Percentiles rank a stretch among this genome's conserved stretches.
phyloP scores from a whole-genome alignment of 768 basidiomycete genomes.

The Gloeopeniophorella convolvens region DNA sequence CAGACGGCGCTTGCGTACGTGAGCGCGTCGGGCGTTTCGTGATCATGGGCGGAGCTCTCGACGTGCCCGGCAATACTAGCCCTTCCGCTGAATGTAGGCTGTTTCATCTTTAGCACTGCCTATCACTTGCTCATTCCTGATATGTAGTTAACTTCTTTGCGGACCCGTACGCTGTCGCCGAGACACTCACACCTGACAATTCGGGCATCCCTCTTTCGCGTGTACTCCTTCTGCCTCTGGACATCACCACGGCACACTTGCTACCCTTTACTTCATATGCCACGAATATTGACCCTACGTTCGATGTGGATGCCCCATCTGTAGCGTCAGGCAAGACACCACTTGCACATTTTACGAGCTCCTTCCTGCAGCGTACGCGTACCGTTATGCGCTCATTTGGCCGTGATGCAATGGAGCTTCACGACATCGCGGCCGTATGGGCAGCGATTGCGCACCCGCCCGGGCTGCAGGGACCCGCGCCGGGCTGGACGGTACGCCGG shows the following conservation, averaged over 20 bases:
- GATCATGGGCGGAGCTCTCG: constrained; percentile 91
- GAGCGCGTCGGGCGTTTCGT: constrained; percentile 66
- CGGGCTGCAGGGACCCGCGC: constrained; percentile 24
- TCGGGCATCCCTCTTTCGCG: constrained; percentile 55
- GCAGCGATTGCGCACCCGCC: constrained; percentile 72
- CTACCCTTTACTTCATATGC: constrained; percentile 65
- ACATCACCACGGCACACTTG: constrained; percentile 76
- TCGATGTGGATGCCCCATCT: constrained; percentile 50
- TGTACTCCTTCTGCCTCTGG: constrained; percentile 67
- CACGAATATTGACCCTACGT: constrained; percentile 51
- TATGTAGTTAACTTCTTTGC: constrained; percentile 75
- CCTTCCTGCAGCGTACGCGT: constrained; percentile 68
- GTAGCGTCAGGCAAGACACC: constrained; percentile 43
- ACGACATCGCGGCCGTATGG: constrained; percentile 88
- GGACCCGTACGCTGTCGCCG: constrained; percentile 77
- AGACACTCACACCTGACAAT: constrained; percentile 45
- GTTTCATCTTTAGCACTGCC: not conserved
- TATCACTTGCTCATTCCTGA: not conserved
- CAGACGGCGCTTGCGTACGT: constrained; percentile 45
- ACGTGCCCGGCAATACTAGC: constrained; percentile 83
- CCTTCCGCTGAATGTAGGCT: constrained; percentile 77
- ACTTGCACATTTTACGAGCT: constrained; percentile 69
- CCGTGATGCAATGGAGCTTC: constrained; percentile 82
- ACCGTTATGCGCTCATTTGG: constrained; percentile 76
- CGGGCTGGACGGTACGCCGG: constrained; percentile 48